phyloP scores from a whole-genome alignment of 208 protist genomes.

The Acanthamoeba royreba region DNA sequence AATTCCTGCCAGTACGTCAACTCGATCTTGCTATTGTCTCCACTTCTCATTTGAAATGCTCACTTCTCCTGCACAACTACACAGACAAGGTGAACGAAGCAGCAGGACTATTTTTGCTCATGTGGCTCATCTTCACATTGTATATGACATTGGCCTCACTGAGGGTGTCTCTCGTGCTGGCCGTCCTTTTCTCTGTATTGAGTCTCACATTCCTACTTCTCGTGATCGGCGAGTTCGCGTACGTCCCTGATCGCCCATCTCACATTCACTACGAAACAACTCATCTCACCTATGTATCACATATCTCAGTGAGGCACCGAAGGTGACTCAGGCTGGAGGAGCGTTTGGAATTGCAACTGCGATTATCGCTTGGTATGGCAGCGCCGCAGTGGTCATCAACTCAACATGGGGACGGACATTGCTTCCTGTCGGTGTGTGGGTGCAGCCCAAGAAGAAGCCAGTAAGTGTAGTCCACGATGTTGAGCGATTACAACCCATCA shows the following conservation, averaged over 20 bases:
- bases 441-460: conserved; percentile 11
- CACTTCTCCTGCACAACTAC: no score
- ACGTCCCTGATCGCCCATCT: background rate
- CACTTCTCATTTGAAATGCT: no score
- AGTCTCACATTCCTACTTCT: conserved; percentile 5
- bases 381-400: conserved; percentile 5
- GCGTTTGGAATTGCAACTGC: background rate
- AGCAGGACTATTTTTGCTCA: background rate
- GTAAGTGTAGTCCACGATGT: no score
- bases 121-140: conserved; percentile 38
- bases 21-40: background rate
- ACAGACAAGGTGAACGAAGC: background rate
- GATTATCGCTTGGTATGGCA: background rate
- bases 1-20: background rate
- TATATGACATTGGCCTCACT: background rate
- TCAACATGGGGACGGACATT: conserved; percentile 6
- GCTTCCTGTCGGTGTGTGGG: background rate
- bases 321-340: background rate
- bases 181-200: background rate
- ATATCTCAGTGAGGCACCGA: background rate
- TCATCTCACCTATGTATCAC: no score
- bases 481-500: background rate
- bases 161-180: background rate
- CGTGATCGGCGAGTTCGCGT: background rate
- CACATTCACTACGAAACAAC: background rate